A percentile compares a stretch with the other conserved stretches of the same genome.
phyloP scores from a whole-genome alignment of 306 rosid species.

The Cajanus cajan region DNA sequence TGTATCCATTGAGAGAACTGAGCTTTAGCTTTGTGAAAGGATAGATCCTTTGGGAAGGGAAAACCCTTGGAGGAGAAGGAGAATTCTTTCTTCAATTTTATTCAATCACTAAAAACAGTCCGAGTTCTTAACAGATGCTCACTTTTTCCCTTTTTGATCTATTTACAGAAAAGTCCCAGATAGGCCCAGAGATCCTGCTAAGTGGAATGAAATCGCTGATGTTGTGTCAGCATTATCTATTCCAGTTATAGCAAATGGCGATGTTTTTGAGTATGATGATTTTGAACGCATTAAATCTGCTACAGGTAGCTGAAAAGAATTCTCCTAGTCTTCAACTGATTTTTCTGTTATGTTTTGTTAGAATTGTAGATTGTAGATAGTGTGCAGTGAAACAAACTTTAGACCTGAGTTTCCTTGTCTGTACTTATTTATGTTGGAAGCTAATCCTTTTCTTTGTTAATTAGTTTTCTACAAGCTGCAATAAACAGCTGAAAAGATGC shows the following conservation, averaged over 20 bases:
- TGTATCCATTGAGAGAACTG: neutral
- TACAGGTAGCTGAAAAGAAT: slow-evolving; percentile 58
- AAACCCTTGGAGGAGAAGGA: neutral
- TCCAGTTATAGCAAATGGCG: slow-evolving; percentile 92
- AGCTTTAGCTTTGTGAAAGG: neutral
- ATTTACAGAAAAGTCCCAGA: slow-evolving; percentile 71
- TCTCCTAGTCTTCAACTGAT: neutral
- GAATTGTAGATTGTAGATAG: slow-evolving; percentile 19
- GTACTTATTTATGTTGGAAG: slow-evolving; percentile 21
- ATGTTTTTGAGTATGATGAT: slow-evolving; percentile 74
- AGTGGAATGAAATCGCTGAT: slow-evolving; percentile 90
- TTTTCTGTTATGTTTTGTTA: slow-evolving; percentile 17
- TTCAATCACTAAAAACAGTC: neutral
- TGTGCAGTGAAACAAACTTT: slow-evolving; percentile 11
- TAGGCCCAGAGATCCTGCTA: slow-evolving; percentile 96
- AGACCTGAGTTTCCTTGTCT: slow-evolving; percentile 1
- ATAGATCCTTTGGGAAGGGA: neutral
- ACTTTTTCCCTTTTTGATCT: slow-evolving; percentile 27
- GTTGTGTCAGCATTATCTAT: slow-evolving; percentile 78
- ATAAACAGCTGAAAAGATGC: neutral
- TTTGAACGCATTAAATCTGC: slow-evolving; percentile 62
- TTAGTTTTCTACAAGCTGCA: slow-evolving; percentile 2
- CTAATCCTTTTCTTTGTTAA: neutral
- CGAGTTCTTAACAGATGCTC: neutral
- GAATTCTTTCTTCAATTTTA: neutral